These are phyloP conservation scores for Guillardia theta DNA, from an alignment of 78 protist species.

Conservation along the genomic window DNA sequence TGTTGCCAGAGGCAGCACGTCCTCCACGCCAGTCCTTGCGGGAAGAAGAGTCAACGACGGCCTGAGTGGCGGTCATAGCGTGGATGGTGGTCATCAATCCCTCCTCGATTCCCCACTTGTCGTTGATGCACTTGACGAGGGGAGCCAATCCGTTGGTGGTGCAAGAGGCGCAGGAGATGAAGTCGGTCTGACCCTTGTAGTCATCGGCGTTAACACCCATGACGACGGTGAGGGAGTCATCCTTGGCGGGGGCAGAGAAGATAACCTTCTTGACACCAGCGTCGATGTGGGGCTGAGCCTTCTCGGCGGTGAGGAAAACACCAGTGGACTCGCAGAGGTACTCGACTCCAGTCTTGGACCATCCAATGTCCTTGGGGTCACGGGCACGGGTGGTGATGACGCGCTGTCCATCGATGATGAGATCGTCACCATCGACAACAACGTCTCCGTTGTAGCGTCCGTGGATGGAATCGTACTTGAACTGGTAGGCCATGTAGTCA, in stretches of 20 bases:
- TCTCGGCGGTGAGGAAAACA: slow-evolving; percentile 84
- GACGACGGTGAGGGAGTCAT: slow-evolving; percentile 96
- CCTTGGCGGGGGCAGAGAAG: slow-evolving; percentile 97
- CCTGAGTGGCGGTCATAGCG: slow-evolving; percentile 98
- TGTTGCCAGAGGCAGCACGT: slow-evolving; percentile 91
- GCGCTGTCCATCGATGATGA: slow-evolving; percentile 84
- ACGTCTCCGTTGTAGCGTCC: slow-evolving; percentile 84
- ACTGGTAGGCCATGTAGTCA: slow-evolving; percentile 33
- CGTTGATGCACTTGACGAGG: slow-evolving; percentile 93
- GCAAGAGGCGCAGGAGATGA: slow-evolving; percentile 98
- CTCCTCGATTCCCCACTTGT: slow-evolving; percentile 91
- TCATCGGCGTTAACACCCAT: slow-evolving; percentile 94
- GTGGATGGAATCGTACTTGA: slow-evolving; percentile 94
- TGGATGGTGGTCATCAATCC: slow-evolving; percentile 99
- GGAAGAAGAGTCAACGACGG: slow-evolving; percentile 95
- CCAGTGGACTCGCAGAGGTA: slow-evolving; percentile 98
- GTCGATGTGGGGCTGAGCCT: slow-evolving; percentile 81
- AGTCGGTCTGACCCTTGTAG: slow-evolving; percentile 59
- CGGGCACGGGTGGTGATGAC: slow-evolving; percentile 65
- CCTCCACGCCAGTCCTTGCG: slow-evolving; percentile 96
- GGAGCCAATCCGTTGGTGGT: slow-evolving; percentile 99
- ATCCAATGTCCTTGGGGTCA: slow-evolving; percentile 47
- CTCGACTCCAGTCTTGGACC: slow-evolving; percentile 61
- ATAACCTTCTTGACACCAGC: slow-evolving; percentile 86
- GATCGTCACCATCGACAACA: slow-evolving; percentile 21